phyloP scores from a whole-genome alignment of 768 basidiomycete species.

The Serendipita indica region DNA sequence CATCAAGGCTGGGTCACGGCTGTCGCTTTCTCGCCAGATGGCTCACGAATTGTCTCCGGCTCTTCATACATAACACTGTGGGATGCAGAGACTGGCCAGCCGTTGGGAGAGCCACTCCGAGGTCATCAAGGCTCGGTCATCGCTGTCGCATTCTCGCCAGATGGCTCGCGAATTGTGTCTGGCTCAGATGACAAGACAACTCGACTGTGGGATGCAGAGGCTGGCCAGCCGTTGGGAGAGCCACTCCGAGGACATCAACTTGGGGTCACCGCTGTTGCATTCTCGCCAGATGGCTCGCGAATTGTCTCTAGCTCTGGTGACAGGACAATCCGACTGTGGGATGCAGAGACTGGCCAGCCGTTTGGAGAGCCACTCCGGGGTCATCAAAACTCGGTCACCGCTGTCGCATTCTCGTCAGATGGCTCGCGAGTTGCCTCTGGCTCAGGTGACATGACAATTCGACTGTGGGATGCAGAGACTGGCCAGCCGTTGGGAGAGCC shows the following conservation, averaged over 20 bases:
- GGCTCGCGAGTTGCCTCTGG: no score
- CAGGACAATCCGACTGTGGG: no score
- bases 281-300: no score
- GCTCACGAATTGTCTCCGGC: not conserved
- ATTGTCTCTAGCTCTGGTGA: no score
- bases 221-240: not conserved
- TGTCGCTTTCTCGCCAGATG: not conserved
- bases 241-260: not conserved
- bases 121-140: constrained; percentile 21
- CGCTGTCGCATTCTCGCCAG: constrained; percentile 20
- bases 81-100: not conserved
- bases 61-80: not conserved
- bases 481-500: no score
- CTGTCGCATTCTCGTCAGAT: no score
- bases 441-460: no score
- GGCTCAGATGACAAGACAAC: constrained; percentile 22
- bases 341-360: no score
- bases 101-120: not conserved
- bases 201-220: constrained; percentile 21
- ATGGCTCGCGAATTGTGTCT: constrained; percentile 21
- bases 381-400: no score
- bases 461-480: no score
- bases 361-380: no score
- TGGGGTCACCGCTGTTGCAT: no score
- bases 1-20: not conserved